Base-by-base conservation (phyloP, 2,329 filamentous ascomycete genomes). In the Penicillium thymicola region DNA sequence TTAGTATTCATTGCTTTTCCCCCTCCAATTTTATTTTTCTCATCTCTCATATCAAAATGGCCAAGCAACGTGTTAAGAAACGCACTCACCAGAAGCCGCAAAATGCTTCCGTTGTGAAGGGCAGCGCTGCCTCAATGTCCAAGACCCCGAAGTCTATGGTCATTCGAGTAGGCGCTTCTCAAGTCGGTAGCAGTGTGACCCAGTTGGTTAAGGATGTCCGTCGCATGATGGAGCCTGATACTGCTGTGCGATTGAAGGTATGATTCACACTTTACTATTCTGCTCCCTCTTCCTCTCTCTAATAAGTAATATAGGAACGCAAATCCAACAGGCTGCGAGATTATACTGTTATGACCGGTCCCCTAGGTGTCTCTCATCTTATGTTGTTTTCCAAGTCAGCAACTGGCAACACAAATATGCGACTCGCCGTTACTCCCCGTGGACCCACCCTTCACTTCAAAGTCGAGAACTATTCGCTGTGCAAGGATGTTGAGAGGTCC, bases 91-190 rank as follows among this genome's bases (percentile, higher is more conserved):
- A 87, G 53, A 86, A 87, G 59, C 84, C 87, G 49, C 82, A 83
- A 51, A 83, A 84, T 66, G 82, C 66, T 67, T 79, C 67, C 62
- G 80, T 68, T 54, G 71, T 70, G 49, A 82, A 82, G 61, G 78
- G 81, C 42, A 82, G 84, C 55, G 85, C 86, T 74, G 82, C 85
- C 57, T 83, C 86, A 25, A 81, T 79, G 57, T 80, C 83, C 51
- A 85, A 86, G 62, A 82, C 86, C 50, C 94, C 94, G 34, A 97
- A 97, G 82, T 95, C 89, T 73, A 97, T 99, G 93, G 93, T 99
- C 57, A 96, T 99, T 75, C 90, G 94, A 65, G 92, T 97, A 68
- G 94, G 94, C 67, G 93, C 92, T 66, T 89, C 92, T 68, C 90
- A 97, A 72, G 91, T 99, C 51, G 94, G 94, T 56, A 85, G 90